These are phyloP conservation scores for Pichia nakasei DNA, from an alignment of 805 yeast species.

Conservation along the genomic window DNA sequence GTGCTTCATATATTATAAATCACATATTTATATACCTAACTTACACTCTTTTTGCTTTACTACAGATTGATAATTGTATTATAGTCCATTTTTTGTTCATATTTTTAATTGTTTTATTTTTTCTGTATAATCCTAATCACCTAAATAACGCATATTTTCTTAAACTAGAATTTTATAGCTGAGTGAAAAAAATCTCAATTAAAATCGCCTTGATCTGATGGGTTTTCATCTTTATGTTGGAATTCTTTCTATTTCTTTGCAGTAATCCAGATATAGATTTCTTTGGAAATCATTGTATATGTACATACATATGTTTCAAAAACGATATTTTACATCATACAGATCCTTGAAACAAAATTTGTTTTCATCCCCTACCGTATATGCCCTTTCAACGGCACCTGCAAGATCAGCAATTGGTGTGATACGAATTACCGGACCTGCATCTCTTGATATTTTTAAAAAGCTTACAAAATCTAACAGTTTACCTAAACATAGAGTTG, in stretches of 20 bases:
- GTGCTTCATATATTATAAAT: background rate
- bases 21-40: background rate
- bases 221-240: no score
- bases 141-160: no score
- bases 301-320: background rate
- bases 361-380: conserved; percentile 53
- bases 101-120: background rate
- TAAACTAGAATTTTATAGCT: no score
- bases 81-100: background rate
- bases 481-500: conserved; percentile 41
- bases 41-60: background rate
- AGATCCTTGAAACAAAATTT: background rate
- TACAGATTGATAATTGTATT: background rate
- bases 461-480: conserved; percentile 34
- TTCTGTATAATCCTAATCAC: background rate
- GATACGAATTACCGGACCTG: conserved; percentile 72
- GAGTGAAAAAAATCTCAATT: no score
- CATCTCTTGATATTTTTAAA: conserved; percentile 36
- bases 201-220: no score
- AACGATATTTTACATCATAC: background rate
- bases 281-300: no score
- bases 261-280: no score
- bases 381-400: conserved; percentile 81
- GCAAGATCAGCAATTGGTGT: conserved; percentile 83
- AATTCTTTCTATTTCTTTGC: no score